Base-by-base conservation (phyloP, 176 grass and related monocot genomes). In the Elymus sibiricus region DNA sequence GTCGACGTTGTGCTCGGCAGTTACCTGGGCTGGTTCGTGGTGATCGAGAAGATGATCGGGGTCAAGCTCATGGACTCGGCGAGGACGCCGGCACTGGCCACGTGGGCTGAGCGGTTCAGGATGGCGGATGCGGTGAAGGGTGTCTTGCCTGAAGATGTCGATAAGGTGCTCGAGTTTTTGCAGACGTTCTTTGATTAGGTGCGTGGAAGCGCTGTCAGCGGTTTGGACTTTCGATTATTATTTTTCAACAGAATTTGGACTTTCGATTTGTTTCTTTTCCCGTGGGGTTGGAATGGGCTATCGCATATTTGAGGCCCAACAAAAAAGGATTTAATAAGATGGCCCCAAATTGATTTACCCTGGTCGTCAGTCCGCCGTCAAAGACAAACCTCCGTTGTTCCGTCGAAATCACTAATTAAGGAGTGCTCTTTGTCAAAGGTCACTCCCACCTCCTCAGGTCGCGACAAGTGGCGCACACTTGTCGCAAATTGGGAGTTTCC, bases 1-100 rank as follows among this genome's bases (percentile, higher is more conserved):
- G 79, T 90, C 2, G 88, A 90, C 64, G 31, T 82, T 3, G 79
- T 71, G 78, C 78, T 90, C 7, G 88, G 88, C 22, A 82, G 88
- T 71, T 86, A 77, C 72, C 83, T 90, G 9, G 71, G 63, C 6
- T 90, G 88, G 88, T 82, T 90, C 83, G 76, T 60, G 71, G 88
- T 77, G 83, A 63, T 86, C 51, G 71, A 86, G 78, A 86, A 76
- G 78, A 90, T 90, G 88, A 43, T 76, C 72, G 53, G 79, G 31
- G 79, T 86, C n/a, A 71, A 46, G 73, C 25, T 86, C 40, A 21
- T 86, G 17, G 84, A 90, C 72, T 19, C 64, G 9, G 64, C 24
- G 31, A 86, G 73, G 55, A 90, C 84, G 73, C 88, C 64, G 31
- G 64, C 31, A 3, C 84, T 90, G 53, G 64, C 55, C 1, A 73